Conservation (phyloP, 2,329 filamentous ascomycete species). For the Fusarium sp. region DNA sequence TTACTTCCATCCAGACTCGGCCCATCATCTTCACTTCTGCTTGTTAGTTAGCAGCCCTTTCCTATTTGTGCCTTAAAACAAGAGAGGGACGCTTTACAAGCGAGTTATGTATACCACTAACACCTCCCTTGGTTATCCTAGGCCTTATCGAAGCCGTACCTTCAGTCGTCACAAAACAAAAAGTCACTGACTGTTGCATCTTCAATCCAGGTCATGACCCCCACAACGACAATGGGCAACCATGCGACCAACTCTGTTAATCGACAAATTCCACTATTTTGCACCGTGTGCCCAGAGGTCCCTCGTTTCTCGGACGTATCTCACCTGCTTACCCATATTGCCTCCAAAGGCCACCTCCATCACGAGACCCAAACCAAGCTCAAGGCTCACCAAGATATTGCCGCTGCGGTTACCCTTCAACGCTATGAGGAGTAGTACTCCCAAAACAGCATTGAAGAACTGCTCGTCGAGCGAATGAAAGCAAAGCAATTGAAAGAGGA, state of each 20-base stretch:
- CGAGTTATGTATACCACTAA: conserved; percentile 2
- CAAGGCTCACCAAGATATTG: conserved; percentile 71
- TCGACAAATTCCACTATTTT: conserved; percentile 72
- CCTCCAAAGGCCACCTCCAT: conserved; percentile 90
- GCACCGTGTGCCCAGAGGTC: conserved; percentile 82
- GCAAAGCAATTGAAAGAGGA: conserved; percentile 76
- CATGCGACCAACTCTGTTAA: conserved; percentile 36
- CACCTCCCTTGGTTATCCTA: background rate
- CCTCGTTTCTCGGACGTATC: conserved; percentile 89
- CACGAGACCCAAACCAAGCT: conserved; percentile 85
- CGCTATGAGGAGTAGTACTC: conserved; percentile 83
- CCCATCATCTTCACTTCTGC: conserved; percentile 23
- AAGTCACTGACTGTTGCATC: conserved; percentile 30
- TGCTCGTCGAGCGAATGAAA: conserved; percentile 81
- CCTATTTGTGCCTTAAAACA: conserved; percentile 27
- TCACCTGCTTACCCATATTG: conserved; percentile 89
- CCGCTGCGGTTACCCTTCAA: conserved; percentile 69
- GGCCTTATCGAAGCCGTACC: background rate
- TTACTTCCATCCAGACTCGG: conserved; percentile 32
- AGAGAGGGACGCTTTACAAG: conserved; percentile 9
- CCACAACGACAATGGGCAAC: conserved; percentile 36
- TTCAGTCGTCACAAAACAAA: background rate
- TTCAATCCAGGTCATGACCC: conserved; percentile 51
- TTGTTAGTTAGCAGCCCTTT: conserved; percentile 40
- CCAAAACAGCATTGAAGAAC: conserved; percentile 71